phyloP scores from a whole-genome alignment of 2,329 filamentous ascomycete species.

The Xylaria digitata region DNA sequence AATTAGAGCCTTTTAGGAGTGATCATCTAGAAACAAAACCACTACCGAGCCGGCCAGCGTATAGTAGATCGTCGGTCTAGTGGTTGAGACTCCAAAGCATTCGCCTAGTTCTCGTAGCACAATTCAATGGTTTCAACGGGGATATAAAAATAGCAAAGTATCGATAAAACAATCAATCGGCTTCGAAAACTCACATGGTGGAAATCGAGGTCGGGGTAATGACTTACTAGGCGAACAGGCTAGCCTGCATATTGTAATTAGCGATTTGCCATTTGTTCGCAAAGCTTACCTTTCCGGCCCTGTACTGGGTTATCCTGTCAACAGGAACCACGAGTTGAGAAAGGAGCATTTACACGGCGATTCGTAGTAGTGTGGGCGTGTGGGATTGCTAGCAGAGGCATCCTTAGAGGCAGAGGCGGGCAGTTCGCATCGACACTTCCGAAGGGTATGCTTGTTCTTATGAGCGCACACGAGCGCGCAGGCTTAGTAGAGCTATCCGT shows the following conservation, averaged over 20 bases:
- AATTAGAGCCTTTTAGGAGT: not conserved
- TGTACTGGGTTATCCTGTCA: constrained; percentile 43
- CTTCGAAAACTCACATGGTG: not conserved
- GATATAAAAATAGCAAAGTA: not conserved
- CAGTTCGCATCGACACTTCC: constrained; percentile 29
- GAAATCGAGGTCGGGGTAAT: constrained; percentile 2
- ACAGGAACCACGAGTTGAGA: constrained; percentile 22
- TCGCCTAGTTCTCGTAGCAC: not conserved
- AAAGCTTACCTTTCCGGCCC: constrained; percentile 39
- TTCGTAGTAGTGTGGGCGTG: not conserved
- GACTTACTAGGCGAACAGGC: constrained; percentile 42
- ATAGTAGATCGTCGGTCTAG: not conserved
- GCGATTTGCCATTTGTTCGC: constrained; percentile 11
- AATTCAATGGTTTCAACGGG: not conserved
- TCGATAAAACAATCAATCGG: not conserved
- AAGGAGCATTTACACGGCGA: not conserved
- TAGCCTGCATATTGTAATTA: constrained; percentile 30
- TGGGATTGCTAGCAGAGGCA: not conserved
- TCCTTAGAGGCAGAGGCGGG: not conserved
- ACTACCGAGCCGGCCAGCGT: not conserved
- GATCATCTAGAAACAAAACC: not conserved
- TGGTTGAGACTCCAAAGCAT: not conserved
- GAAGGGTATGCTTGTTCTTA: constrained; percentile 44
- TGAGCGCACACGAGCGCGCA: no score
- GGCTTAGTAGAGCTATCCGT: constrained; percentile 22